A percentile compares a stretch with the other conserved stretches of the same genome.
Evolutionary conservation across 192 early-diverging fungal genomes (phyloP).

Genomic region (Diversispora epigaea): DNA sequence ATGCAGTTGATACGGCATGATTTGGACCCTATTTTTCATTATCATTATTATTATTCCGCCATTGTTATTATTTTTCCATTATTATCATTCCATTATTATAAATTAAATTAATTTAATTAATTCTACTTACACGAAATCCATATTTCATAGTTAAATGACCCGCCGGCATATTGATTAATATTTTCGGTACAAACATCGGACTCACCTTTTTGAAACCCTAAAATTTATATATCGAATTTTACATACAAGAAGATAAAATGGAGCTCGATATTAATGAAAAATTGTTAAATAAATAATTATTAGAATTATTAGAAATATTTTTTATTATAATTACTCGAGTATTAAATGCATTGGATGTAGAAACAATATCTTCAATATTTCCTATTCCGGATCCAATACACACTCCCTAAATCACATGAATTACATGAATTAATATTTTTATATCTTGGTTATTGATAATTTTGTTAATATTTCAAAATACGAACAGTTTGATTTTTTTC

Average conservation of each 20-base stretch:
- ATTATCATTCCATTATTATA: no score
- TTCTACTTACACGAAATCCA: constrained; percentile 59
- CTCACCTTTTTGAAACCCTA: constrained; percentile 76
- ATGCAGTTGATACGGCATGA: constrained; percentile 90
- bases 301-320: no score
- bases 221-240: not conserved
- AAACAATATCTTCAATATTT: constrained; percentile 79
- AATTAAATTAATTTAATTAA: not conserved
- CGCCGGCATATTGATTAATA: constrained; percentile 93
- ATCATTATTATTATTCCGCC: not conserved
- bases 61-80: no score
- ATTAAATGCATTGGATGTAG: constrained; percentile 53
- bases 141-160: constrained; percentile 90
- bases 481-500: constrained; percentile 67
- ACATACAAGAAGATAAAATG: not conserved
- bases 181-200: constrained; percentile 89
- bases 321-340: constrained; percentile 47
- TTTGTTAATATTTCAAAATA: not conserved
- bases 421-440: no score
- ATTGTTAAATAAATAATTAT: not conserved
- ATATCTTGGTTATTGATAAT: no score
- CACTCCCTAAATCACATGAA: constrained; percentile 63
- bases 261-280: not conserved
- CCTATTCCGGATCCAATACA: constrained; percentile 95
- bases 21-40: constrained; percentile 74